These are phyloP conservation scores for Tulasnella sp. DNA, from an alignment of 768 basidiomycete genomes.

Conservation along the genomic window DNA sequence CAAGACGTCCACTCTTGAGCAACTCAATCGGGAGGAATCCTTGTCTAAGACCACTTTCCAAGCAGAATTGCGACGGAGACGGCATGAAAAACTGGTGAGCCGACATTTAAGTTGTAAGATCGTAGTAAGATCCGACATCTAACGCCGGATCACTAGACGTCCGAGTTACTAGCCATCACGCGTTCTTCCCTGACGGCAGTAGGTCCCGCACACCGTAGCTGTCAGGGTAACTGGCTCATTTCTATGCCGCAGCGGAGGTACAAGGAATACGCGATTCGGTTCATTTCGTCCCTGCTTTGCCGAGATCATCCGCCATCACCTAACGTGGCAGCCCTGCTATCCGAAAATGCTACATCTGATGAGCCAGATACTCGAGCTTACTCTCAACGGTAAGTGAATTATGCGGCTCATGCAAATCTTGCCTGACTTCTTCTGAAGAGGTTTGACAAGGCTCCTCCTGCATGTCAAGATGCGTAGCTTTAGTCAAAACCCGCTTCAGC, in stretches of 20 bases:
- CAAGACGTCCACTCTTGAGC: neutral
- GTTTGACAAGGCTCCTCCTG: constrained; percentile 50
- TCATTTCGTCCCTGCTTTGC: constrained; percentile 49
- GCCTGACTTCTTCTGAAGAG: constrained; percentile 31
- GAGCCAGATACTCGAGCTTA: constrained; percentile 55
- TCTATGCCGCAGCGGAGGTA: constrained; percentile 58
- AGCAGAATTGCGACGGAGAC: neutral
- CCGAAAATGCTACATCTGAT: constrained; percentile 53
- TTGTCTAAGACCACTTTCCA: neutral
- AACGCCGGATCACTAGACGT: neutral
- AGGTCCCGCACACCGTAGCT: neutral
- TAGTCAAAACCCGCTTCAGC: constrained; percentile 43
- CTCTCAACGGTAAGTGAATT: constrained; percentile 50
- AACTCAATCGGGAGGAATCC: neutral
- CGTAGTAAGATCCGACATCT: too few species aligned
- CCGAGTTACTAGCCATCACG: neutral
- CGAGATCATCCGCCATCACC: constrained; percentile 46
- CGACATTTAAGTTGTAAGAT: neutral
- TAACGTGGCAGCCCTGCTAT: constrained; percentile 48
- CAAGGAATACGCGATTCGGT: constrained; percentile 54
- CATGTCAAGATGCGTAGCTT: constrained; percentile 70
- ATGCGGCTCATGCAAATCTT: neutral
- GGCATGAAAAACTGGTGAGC: constrained; percentile 7
- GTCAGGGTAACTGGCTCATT: neutral
- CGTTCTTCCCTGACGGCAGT: neutral